Base-by-base conservation (phyloP, 257 asterid genomes). In the Mitragyna speciosa region DNA sequence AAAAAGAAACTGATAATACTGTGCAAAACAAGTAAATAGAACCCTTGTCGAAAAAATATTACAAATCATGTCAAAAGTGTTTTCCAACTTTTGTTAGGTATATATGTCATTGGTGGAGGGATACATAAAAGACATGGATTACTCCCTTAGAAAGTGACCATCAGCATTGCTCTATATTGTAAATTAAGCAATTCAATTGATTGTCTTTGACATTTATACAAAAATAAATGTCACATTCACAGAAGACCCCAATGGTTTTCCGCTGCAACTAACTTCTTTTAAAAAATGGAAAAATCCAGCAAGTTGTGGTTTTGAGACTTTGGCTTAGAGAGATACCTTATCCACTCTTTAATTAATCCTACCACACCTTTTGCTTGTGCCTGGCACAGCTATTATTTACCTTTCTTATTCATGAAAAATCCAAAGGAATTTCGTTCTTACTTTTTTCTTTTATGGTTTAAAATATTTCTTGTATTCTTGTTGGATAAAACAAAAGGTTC, bases 241-340 rank as follows among this genome's bases (percentile, higher is more conserved):
- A 61, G 3, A 39, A 72, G 66, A 45, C 12, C 12, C 30, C 61
- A 4, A 72, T 30, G 76, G 65, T 0, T 41, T 78, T 22, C 82
- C 82, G 43, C 77, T 31, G 41, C 74, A 79, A 64, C 58, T 24
- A 73, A 73, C 78, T 63, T 73, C 74, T 48, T 66, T 16, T 6
- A 12, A 10, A 12, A 24, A 58, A 24, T n/a, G 10, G 24, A 61
- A 24, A 76, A 30, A 12, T 26, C 61, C 20, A 24, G 43, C 79
- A 41, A 47, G 65, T 65, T 76, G 80, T 47, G 65, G 49, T 68
- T 41, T 22, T 12, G 4, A 43, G 72, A 48, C 19, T 71, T 59
- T 43, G 24, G 66, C 71, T 12, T 39, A 17, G 28, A 33, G n/a
- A 20, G 43, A 26, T 28, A 64, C 78, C 82, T 79, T 79, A 79